Evolutionary conservation across 805 yeast genomes (phyloP).

Genomic region (Komagataella ulmi): DNA sequence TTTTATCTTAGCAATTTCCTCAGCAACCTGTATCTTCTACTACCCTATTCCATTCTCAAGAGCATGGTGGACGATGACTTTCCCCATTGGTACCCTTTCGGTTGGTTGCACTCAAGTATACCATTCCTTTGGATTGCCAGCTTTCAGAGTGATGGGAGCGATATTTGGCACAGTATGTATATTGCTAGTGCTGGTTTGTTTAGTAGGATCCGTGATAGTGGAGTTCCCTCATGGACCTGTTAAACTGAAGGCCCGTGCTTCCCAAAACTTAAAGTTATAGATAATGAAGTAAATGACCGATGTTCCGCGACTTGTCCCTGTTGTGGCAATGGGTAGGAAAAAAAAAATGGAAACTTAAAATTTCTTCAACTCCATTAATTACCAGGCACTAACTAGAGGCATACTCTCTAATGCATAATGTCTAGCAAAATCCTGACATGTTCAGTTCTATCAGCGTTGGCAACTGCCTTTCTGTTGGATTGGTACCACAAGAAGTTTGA

Average conservation of each 20-base stretch:
- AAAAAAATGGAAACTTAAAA: no score
- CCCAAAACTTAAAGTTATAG: neutral
- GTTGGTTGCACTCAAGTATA: slow-evolving; percentile 43
- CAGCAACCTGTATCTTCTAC: slow-evolving; percentile 11
- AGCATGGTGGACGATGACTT: slow-evolving; percentile 76
- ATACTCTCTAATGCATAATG: neutral
- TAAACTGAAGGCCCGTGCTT: neutral
- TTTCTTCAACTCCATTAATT: neutral
- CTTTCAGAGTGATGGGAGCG: slow-evolving; percentile 50
- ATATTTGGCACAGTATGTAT: slow-evolving; percentile 45
- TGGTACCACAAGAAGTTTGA: neutral
- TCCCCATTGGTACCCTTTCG: slow-evolving; percentile 81
- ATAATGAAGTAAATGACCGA: neutral
- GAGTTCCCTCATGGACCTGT: slow-evolving; percentile 13
- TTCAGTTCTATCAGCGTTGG: neutral
- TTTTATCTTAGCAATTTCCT: slow-evolving; percentile 18
- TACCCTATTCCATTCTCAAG: slow-evolving; percentile 24
- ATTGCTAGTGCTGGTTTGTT: slow-evolving; percentile 27
- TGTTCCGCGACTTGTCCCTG: neutral
- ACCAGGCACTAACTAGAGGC: neutral
- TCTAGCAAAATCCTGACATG: neutral
- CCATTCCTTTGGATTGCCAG: slow-evolving; percentile 29
- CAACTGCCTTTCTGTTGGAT: neutral
- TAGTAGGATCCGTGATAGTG: slow-evolving; percentile 19
- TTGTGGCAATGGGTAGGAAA: neutral